Evolutionary conservation across 257 asterid species (phyloP), one percentile per base, ranked within the genome.

Genomic region (Gentiana straminea): DNA sequence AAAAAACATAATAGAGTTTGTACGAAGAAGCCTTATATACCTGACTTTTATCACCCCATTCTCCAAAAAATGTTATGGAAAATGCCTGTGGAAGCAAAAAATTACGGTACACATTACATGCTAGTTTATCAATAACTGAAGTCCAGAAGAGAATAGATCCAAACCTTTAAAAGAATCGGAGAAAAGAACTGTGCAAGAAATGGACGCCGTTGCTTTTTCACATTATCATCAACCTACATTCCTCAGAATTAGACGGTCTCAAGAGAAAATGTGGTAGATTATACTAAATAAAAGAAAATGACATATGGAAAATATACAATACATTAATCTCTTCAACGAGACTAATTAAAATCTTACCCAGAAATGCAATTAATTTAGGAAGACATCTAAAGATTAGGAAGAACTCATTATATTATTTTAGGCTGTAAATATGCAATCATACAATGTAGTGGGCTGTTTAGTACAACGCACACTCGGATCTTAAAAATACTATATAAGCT

Each of bases 31-130:
- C 45, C 61, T 24, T 24, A 24, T 24, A 24, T 77, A 91, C 98
- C 87, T 91, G 99, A 72, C 97, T 92, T 79, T 81, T 92, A 73
- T 92, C 99, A 11, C 97, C 99, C 91, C 89, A 92, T 84, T 92
- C 99, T 52, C 99, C 97, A 52, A 92, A 92, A 82, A 92, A 88
- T 49, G 99, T 92, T 69, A 92, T 88, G 58, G 99, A 92, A 69
- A 92, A 92, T 12, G 99, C 99, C 97, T 92, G 68, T 69, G 74
- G 64, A 68, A 59, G 57, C 45, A 37, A 55, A 56, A 51, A 10
- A 37, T 47, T 51, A 52, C 51, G 55, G 41, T 24, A 52, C 35
- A 60, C 36, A 66, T 56, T 51, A 63, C 52, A 58, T 53, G 61
- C 33, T 35, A 68, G 71, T 32, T 58, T 70, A 64, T 37, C 39